Percentiles rank a stretch among this genome's conserved stretches.
Conservation (phyloP, 495 filamentous ascomycete species). For the Lasiosphaeriaceae sp. region DNA sequence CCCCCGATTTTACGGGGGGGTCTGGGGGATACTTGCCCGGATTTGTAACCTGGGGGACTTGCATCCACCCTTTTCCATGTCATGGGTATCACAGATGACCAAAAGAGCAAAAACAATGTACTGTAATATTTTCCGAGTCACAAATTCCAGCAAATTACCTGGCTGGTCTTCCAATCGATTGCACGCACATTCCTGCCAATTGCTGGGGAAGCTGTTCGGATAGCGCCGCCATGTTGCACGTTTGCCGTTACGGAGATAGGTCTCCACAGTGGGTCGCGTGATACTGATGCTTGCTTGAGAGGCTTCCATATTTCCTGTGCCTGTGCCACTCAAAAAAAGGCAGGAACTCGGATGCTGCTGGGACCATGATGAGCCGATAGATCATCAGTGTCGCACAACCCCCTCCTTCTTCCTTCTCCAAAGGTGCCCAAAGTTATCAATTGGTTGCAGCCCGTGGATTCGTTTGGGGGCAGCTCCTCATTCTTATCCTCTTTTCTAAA, state of each 20-base stretch:
- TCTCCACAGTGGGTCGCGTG: slow-evolving; percentile 9
- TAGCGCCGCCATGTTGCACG: background rate
- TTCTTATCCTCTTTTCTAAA: too few species aligned
- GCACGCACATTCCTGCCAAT: too few species aligned
- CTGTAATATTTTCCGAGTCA: too few species aligned
- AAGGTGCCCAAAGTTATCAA: background rate
- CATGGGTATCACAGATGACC: too few species aligned
- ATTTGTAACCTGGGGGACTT: too few species aligned
- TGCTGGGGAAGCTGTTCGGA: background rate
- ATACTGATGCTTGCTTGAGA: slow-evolving; percentile 15
- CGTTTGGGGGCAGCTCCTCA: too few species aligned
- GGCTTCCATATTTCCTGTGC: slow-evolving; percentile 12
- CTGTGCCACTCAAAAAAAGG: slow-evolving; percentile 12
- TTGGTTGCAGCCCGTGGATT: background rate
- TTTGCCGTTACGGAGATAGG: slow-evolving; percentile 4
- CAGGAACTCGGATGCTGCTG: background rate
- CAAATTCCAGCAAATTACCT: too few species aligned
- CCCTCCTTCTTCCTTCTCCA: background rate
- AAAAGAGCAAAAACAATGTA: too few species aligned
- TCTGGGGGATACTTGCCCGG: too few species aligned
- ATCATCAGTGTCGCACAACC: slow-evolving; percentile 29
- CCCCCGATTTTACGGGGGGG: too few species aligned
- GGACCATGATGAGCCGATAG: slow-evolving; percentile 17
- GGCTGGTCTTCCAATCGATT: too few species aligned
- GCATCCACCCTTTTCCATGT: too few species aligned